Evolutionary conservation across 1,284 basidiomycete genomes (phyloP).

Genomic region (Boletus sp.): DNA sequence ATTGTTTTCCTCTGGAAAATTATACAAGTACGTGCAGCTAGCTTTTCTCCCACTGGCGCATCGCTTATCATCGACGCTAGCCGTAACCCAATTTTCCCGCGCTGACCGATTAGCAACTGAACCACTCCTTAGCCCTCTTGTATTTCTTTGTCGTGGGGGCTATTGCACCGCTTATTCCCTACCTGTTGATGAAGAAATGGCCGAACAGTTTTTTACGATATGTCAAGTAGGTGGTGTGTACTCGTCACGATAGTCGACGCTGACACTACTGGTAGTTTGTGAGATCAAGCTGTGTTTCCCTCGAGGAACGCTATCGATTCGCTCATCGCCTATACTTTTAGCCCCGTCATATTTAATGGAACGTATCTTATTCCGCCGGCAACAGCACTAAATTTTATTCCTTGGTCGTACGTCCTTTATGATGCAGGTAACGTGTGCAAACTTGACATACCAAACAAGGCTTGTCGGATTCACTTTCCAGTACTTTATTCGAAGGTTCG

Average conservation of each 20-base stretch:
- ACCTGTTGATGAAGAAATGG: constrained; percentile 39
- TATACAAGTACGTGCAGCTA: constrained; percentile 29
- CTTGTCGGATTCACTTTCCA: constrained; percentile 59
- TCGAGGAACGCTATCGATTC: neutral
- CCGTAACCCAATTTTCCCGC: constrained; percentile 5
- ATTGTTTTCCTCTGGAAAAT: constrained; percentile 37
- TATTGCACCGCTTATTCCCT: constrained; percentile 41
- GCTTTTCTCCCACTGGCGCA: neutral
- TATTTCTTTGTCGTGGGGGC: constrained; percentile 50
- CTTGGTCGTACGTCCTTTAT: constrained; percentile 34
- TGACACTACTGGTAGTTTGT: constrained; percentile 20
- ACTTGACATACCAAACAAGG: constrained; percentile 9
- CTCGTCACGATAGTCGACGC: neutral
- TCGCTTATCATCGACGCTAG: constrained; percentile 16
- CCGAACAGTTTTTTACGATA: constrained; percentile 45
- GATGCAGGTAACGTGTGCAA: neutral
- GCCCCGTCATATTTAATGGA: constrained; percentile 36
- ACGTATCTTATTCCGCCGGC: constrained; percentile 38
- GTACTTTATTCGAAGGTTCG: constrained; percentile 49
- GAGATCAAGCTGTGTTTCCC: constrained; percentile 4
- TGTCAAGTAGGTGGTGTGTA: constrained; percentile 36
- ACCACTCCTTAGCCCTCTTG: constrained; percentile 30
- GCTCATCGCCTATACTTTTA: constrained; percentile 2
- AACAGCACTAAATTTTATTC: constrained; percentile 41
- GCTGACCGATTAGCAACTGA: neutral